A percentile compares a stretch with the other conserved stretches of the same genome.
Evolutionary conservation across 2,329 filamentous ascomycete genomes (phyloP).

Genomic region (Ascosphaera apis): DNA sequence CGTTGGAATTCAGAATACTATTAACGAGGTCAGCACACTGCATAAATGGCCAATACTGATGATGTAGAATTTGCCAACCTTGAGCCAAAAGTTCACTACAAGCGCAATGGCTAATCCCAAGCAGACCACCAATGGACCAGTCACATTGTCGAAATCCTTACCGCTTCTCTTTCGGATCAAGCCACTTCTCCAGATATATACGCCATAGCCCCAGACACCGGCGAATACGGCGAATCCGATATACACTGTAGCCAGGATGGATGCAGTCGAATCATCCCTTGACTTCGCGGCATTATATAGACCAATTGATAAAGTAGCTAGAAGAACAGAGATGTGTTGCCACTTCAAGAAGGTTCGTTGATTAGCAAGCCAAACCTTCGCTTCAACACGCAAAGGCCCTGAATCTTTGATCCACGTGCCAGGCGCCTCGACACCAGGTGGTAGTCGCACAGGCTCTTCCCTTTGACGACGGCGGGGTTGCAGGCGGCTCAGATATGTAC

Average conservation of each 20-base stretch:
- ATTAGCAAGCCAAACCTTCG: constrained; percentile 97
- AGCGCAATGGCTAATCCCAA: constrained; percentile 55
- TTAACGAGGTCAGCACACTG: too few species aligned
- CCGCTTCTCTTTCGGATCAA: constrained; percentile 74
- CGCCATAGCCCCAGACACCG: constrained; percentile 65
- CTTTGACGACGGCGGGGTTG: too few species aligned
- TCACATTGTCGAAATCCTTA: constrained; percentile 75
- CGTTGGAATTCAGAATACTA: too few species aligned
- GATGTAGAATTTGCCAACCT: too few species aligned
- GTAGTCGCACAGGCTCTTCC: constrained; percentile 36
- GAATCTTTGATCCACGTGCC: constrained; percentile 82
- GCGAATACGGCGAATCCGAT: constrained; percentile 62
- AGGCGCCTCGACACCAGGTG: constrained; percentile 72
- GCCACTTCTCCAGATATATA: constrained; percentile 50
- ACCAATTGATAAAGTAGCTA: constrained; percentile 61
- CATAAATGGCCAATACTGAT: too few species aligned
- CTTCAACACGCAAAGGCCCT: constrained; percentile 77
- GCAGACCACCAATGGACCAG: constrained; percentile 68
- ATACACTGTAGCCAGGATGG: constrained; percentile 61
- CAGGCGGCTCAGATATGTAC: constrained; percentile 3
- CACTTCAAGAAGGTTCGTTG: constrained; percentile 97
- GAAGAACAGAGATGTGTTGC: constrained; percentile 81
- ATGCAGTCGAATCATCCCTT: constrained; percentile 48
- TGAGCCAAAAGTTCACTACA: constrained; percentile 71
- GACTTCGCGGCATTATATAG: constrained; percentile 73